A percentile compares a stretch with the other conserved stretches of the same genome.
Conservation (phyloP, 768 basidiomycete species). For the Amanita molliuscula region DNA sequence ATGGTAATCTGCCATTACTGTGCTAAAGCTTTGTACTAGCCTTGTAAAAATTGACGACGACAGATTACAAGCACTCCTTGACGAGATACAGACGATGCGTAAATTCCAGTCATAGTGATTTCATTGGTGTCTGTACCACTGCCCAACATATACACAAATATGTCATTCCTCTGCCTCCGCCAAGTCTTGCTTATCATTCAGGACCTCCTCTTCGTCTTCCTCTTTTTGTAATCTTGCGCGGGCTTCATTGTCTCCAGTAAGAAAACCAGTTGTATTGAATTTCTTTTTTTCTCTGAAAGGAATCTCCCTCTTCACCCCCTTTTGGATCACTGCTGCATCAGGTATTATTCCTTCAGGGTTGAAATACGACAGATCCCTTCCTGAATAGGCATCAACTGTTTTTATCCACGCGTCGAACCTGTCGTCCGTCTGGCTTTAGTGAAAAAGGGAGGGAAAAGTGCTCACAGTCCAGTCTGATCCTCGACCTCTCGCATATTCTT, state of each 20-base stretch:
- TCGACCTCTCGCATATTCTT: constrained; percentile 80
- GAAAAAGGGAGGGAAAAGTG: constrained; percentile 10
- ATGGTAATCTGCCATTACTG: background rate
- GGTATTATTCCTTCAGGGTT: constrained; percentile 76
- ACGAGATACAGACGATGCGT: constrained; percentile 85
- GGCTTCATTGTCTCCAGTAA: constrained; percentile 18
- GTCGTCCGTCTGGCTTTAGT: background rate
- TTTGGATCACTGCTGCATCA: constrained; percentile 52
- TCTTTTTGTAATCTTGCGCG: constrained; percentile 21
- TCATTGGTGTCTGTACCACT: background rate
- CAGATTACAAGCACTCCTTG: constrained; percentile 65
- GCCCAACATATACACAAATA: background rate
- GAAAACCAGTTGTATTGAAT: constrained; percentile 56
- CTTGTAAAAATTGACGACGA: constrained; percentile 87
- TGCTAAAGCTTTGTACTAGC: constrained; percentile 24
- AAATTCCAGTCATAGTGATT: constrained; percentile 70
- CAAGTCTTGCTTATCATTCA: constrained; percentile 29
- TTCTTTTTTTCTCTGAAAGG: constrained; percentile 61
- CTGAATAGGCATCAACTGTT: constrained; percentile 63
- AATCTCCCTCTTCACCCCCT: constrained; percentile 41
- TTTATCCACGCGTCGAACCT: constrained; percentile 86
- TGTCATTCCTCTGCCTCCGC: constrained; percentile 44
- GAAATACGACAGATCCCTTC: constrained; percentile 68
- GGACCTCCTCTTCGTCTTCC: constrained; percentile 25
- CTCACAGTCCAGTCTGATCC: constrained; percentile 66